phyloP scores from a whole-genome alignment of 2,329 filamentous ascomycete genomes.

The Fusarium tuaranense region DNA sequence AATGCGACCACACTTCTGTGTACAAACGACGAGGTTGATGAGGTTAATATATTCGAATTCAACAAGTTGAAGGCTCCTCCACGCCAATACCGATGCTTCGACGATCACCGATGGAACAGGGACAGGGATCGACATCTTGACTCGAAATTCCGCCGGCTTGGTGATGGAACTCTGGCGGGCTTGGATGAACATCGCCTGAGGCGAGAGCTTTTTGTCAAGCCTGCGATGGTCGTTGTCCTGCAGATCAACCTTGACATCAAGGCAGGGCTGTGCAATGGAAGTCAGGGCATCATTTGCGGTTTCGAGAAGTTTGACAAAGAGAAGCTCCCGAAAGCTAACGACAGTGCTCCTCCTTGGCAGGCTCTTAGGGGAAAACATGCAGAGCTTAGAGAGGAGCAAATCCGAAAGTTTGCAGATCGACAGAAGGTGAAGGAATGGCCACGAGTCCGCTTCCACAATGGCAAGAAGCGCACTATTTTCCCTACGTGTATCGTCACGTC shows the following conservation, averaged over 20 bases:
- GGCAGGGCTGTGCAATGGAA: conserved; percentile 37
- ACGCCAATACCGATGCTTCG: conserved; percentile 15
- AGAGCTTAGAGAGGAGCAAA: conserved; percentile 5
- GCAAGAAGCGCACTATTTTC: conserved; percentile 57
- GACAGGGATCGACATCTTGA: neutral
- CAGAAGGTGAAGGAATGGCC: conserved; percentile 30
- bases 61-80: conserved; percentile 1
- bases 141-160: neutral
- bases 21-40: conserved; percentile 12
- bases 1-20: conserved; percentile 32
- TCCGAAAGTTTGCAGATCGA: conserved; percentile 9
- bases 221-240: conserved; percentile 38
- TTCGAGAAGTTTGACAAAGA: conserved; percentile 20
- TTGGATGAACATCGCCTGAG: neutral
- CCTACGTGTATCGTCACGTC: conserved; percentile 63
- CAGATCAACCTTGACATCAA: conserved; percentile 37
- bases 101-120: conserved; percentile 5
- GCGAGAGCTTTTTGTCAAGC: conserved; percentile 6
- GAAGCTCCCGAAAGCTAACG: neutral
- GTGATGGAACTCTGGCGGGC: conserved; percentile 13
- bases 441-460: conserved; percentile 63
- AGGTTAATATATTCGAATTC: conserved; percentile 18
- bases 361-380: conserved; percentile 11
- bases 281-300: conserved; percentile 42
- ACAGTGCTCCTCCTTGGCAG: neutral